Base-by-base conservation (phyloP, 768 basidiomycete species). In the Boletus vermiculosoides region DNA sequence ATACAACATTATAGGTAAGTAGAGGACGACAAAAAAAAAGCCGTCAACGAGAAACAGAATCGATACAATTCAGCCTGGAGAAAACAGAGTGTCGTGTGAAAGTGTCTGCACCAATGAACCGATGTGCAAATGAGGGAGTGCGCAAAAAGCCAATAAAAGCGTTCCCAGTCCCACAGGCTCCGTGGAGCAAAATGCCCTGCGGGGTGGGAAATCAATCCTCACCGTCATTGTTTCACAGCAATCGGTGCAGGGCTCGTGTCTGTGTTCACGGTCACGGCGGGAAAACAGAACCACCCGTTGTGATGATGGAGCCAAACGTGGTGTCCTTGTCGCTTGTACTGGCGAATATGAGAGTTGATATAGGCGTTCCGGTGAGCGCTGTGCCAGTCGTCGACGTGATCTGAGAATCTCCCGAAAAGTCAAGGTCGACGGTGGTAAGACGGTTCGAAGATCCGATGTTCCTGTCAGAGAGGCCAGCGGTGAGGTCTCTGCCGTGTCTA, bases 351-450 rank as follows among this genome's bases (percentile, higher is more conserved):
- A 46, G 13, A 20, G 52, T 56, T 30, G 66, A 65, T 5, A 56
- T 2, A 1, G 45, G 45, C 37, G 63, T 64, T 23, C 8, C 47
- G 16, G 53, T 56, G 45, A 45, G 5, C 9, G 2, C 45, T 8
- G 55, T 51, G 25, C 23, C 20, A 5, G 20, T 31, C 23, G 33
- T 41, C 28, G 33, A 30, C 8, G 50, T 25, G 20, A 55, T 47
- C 2, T 22, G 11, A 2, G 63, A 53, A 5, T 54, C 51, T 3
- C 45, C 55, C 7, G 64, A 41, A 28, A 54, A 8, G 16, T 68
- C 56, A 16, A 70, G 62, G 22, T 71, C 66, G 23, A 66, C 54
- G 40, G 69, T 72, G 12, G 69, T 71, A 16, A 71, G 66, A 10
- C 36, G 41, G 42, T 59, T n/a, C 2, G 61, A 56, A 4, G 57